Evolutionary conservation across 371 early-diverging fungal species (phyloP).

Genomic region (Mortierella sp.): DNA sequence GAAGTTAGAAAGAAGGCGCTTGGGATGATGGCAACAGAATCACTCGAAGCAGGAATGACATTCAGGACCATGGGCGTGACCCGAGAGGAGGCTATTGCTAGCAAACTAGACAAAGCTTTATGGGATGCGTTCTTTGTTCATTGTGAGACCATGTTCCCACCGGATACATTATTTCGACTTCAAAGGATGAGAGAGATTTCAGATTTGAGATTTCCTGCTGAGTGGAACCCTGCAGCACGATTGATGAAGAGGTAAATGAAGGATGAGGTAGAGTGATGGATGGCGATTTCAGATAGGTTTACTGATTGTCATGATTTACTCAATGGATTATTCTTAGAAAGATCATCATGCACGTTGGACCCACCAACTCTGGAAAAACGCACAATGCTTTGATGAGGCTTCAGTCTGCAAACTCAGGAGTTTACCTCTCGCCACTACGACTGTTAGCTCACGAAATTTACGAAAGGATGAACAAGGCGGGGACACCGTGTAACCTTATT

Average conservation of each 20-base stretch:
- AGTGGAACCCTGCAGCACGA: conserved; percentile 84
- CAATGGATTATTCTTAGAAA: conserved; percentile 65
- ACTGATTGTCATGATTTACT: neutral
- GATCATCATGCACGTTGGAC: conserved; percentile 95
- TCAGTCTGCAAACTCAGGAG: conserved; percentile 71
- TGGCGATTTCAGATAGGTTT: neutral
- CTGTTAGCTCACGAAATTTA: conserved; percentile 95
- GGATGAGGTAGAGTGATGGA: neutral
- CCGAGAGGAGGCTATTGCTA: conserved; percentile 32
- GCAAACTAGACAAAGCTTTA: conserved; percentile 31
- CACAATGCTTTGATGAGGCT: conserved; percentile 87
- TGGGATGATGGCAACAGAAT: conserved; percentile 21
- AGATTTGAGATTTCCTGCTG: conserved; percentile 84
- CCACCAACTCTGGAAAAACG: conserved; percentile 98
- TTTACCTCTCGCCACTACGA: conserved; percentile 95
- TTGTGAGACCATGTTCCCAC: conserved; percentile 29
- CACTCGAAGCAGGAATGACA: conserved; percentile 52
- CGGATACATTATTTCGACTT: conserved; percentile 26
- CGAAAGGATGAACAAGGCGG: conserved; percentile 81
- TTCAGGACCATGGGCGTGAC: conserved; percentile 51
- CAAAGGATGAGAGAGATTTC: conserved; percentile 69
- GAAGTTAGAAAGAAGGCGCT: conserved; percentile 33
- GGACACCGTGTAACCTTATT: conserved; percentile 84
- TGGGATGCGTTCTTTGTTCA: conserved; percentile 49
- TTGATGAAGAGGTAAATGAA: conserved; percentile 70